Base-by-base conservation (phyloP, 371 early-diverging fungal genomes). In the Apophysomyces elegans region DNA sequence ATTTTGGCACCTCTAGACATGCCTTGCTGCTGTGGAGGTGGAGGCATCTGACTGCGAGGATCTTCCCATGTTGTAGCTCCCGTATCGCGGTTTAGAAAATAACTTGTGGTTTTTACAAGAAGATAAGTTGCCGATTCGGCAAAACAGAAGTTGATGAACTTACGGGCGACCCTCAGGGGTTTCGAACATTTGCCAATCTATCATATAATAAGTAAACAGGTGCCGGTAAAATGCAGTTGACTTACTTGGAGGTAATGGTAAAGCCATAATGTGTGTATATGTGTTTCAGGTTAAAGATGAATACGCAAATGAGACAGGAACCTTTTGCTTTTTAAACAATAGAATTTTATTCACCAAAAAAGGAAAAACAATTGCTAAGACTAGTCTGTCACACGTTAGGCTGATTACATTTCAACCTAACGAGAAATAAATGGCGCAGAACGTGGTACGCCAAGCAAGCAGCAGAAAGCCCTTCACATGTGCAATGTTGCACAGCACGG, bases 51-150 rank as follows among this genome's bases (percentile, higher is more conserved):
- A 21, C 61, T 57, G 14, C 81, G 78, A 36, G 81, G 81, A 56
- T 81, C 91, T 64, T 89, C 90, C 89, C 89, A 89, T 5, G 86
- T 81, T 12, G 89, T 88, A 46, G 64, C 73, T 60, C 81, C 75
- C 21, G 74, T 80, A 61, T 74, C 76, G 59, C 87, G 85, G 65
- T 88, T 80, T 58, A 88, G 86, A 67, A 80, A 88, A 61, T 86
- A 88, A 9, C 54, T 50, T 18, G 2, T 21, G 9, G 21, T 4
- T 50, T 26, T 26, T 26, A 26, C 2, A 26, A 26, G 32, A 26
- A 26, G 21, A 18, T 50, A 50, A 7, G 7, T 1, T 50, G 0
- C 4, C 32, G 32, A 2, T 2, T 26, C 32, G 32, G 54, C 21
- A 50, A 4, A 9, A 18, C 8, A 50, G 54, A 21, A 16, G 5